phyloP scores from a whole-genome alignment of 2,329 filamentous ascomycete species.

The Fusarium musae region DNA sequence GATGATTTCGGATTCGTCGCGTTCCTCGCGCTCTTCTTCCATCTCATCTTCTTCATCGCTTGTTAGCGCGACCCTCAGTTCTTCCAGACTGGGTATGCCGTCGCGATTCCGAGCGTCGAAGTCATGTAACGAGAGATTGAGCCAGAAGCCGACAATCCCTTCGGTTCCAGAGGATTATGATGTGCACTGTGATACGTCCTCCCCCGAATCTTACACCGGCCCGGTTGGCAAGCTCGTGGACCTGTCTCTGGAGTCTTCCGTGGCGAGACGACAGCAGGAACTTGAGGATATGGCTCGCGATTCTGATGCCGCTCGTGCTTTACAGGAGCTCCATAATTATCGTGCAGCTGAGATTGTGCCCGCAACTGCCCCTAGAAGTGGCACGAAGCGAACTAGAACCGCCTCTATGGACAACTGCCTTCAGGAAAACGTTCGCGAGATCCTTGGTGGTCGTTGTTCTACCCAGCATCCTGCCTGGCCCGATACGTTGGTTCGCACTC shows the following conservation, averaged over 20 bases:
- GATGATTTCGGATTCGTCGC: slow-evolving; percentile 72
- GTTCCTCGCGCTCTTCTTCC: slow-evolving; percentile 71
- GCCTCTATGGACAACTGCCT: slow-evolving; percentile 68
- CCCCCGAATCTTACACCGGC: slow-evolving; percentile 67
- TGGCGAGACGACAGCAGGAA: slow-evolving; percentile 59
- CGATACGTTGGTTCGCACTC: slow-evolving; percentile 53
- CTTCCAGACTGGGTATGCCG: slow-evolving; percentile 62
- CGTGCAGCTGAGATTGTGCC: slow-evolving; percentile 53
- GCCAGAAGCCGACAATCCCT: slow-evolving; percentile 62
- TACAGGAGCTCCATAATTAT: slow-evolving; percentile 71
- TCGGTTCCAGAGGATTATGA: slow-evolving; percentile 68
- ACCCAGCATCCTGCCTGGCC: slow-evolving; percentile 48
- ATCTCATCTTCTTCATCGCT: slow-evolving; percentile 71
- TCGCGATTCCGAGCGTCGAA: slow-evolving; percentile 73
- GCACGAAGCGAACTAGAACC: slow-evolving; percentile 70
- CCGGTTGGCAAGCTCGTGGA: slow-evolving; percentile 63
- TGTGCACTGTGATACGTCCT: slow-evolving; percentile 62
- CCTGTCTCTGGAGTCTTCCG: slow-evolving; percentile 60
- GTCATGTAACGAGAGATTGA: slow-evolving; percentile 66
- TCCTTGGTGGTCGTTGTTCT: slow-evolving; percentile 59
- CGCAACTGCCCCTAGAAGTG: slow-evolving; percentile 47
- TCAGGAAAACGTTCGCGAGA: slow-evolving; percentile 74
- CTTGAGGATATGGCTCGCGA: slow-evolving; percentile 57
- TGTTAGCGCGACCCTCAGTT: slow-evolving; percentile 68
- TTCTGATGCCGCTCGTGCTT: slow-evolving; percentile 65